Percentiles rank a stretch among this genome's conserved stretches.
Conservation (phyloP, 2,329 filamentous ascomycete species). For the Trichoderma koningiopsis region DNA sequence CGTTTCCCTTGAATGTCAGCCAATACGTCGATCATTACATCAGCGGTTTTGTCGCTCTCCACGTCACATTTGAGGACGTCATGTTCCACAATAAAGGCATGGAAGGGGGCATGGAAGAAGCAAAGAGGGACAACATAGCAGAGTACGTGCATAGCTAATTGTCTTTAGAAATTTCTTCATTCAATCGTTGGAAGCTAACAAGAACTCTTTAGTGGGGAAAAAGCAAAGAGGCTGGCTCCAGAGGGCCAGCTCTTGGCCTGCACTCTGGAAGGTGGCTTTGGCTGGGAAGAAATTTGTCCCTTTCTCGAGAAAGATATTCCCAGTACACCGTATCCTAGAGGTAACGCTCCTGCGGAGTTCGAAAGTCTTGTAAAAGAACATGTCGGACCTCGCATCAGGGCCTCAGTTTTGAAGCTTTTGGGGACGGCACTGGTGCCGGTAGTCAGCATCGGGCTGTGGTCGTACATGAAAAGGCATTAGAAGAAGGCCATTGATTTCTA, state of each 20-base stretch:
- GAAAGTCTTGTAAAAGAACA: neutral
- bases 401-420: neutral
- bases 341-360: conserved; percentile 19
- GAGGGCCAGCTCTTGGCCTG: conserved; percentile 35
- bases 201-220: conserved; percentile 30
- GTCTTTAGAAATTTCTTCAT: neutral
- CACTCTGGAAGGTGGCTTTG: conserved; percentile 40
- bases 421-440: conserved; percentile 6
- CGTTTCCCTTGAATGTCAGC: conserved; percentile 35
- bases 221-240: conserved; percentile 34
- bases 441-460: conserved; percentile 3
- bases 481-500: neutral
- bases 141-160: conserved; percentile 4
- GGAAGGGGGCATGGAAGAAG: conserved; percentile 3
- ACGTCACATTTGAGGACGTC: conserved; percentile 19
- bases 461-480: neutral
- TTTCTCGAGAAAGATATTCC: conserved; percentile 38
- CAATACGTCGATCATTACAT: conserved; percentile 32
- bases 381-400: neutral
- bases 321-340: conserved; percentile 22
- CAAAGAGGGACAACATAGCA: conserved; percentile 2
- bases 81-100: conserved; percentile 23
- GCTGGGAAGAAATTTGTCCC: conserved; percentile 42
- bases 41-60: conserved; percentile 13
- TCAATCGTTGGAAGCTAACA: neutral